phyloP scores from a whole-genome alignment of 768 basidiomycete genomes.

The Russula vinacea region DNA sequence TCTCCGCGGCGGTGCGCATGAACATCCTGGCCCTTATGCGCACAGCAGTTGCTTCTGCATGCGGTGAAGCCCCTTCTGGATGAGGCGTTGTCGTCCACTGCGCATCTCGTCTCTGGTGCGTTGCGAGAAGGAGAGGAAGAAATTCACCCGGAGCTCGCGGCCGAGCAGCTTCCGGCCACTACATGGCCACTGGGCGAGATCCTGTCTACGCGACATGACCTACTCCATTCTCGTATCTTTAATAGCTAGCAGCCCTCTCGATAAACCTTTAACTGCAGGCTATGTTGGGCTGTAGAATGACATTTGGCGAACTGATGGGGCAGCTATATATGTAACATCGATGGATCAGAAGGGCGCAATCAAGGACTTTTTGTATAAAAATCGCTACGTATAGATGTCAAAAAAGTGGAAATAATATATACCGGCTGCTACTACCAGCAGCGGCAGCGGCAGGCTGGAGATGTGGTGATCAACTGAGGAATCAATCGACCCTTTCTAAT shows the following conservation, averaged over 20 bases:
- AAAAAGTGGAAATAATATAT: no score
- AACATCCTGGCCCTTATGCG: constrained; percentile 88
- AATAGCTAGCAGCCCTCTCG: constrained; percentile 54
- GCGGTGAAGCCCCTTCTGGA: constrained; percentile 65
- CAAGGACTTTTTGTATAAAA: no score
- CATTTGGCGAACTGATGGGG: no score
- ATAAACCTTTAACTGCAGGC: no score
- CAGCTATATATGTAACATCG: no score
- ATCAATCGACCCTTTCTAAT: no score
- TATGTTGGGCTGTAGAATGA: neutral
- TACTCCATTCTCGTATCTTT: constrained; percentile 95
- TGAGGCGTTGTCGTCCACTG: constrained; percentile 40
- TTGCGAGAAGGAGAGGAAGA: constrained; percentile 26
- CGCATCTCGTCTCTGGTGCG: constrained; percentile 22
- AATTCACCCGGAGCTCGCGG: constrained; percentile 37
- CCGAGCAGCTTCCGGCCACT: constrained; percentile 55
- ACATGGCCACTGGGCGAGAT: constrained; percentile 98
- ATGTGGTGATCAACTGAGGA: no score
- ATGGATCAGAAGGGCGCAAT: no score
- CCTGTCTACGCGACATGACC: constrained; percentile 82
- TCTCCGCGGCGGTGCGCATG: constrained; percentile 89
- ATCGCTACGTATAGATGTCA: no score
- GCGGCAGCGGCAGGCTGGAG: no score
- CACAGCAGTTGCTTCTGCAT: constrained; percentile 84
- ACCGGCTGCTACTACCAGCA: no score